Evolutionary conservation across 2,329 filamentous ascomycete genomes (phyloP), one percentile per base, ranked within the genome.

Genomic region (Xylaria polymorpha): DNA sequence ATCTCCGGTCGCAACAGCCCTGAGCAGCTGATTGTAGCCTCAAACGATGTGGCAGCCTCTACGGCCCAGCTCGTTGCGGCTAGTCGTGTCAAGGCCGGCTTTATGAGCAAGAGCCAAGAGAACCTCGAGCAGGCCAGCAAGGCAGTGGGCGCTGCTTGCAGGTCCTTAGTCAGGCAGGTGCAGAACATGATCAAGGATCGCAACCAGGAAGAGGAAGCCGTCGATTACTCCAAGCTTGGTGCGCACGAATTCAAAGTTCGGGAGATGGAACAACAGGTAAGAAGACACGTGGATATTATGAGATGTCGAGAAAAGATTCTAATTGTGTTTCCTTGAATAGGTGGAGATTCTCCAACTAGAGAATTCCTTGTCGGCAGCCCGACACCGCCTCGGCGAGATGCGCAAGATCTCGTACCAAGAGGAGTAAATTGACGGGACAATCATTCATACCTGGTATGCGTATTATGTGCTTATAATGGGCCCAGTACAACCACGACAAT

Each of bases 231-330:
- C 51, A 93, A 94, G 83, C 84, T 99, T 56, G 94, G 93, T 71
- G 90, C 92, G 39, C 95, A 98, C 81, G 96, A 99, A 83, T 98
- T 99, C 86, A 99, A 99, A 87, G 94, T 98, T 61, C 88, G 92
- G 76, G 94, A 99, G 84, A 99, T 99, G 96, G 96, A 99, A 84
- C 96, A 99, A 80, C 96, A 99, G 92, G 94, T 97, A 86, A 76
- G 87, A 53, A 43, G 37, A 22, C 2, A 25, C 15, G 0, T 55
- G 20, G 43, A 53, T 48, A 46, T 67, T 6, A 43, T 46, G 7
- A 25, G 63, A 10, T 35, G n/a, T 18, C 29, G 29, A 37, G 25
- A 58, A 41, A 56, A 58, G 62, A 66, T 51, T 56, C 74, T 77
- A 72, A 77, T 69, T 10, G 32, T 62, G 63, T 66, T 59, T 46